Evolutionary conservation across 805 yeast genomes (phyloP).

Genomic region (Candida maris): DNA sequence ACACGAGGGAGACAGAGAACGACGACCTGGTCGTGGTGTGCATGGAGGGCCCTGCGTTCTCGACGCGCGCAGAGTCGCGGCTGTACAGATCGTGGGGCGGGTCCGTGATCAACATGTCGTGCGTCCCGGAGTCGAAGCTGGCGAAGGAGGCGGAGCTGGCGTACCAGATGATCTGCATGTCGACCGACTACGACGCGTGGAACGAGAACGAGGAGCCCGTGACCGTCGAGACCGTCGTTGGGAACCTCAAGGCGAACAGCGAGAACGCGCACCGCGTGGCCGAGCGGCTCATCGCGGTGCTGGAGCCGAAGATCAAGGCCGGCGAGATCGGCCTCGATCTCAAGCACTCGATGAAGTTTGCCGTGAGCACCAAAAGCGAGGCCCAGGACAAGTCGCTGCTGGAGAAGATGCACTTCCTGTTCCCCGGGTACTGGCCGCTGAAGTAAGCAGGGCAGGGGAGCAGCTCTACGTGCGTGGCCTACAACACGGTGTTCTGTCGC

Average conservation of each 20-base stretch:
- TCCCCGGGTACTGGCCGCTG: constrained; percentile 85
- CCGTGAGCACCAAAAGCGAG: constrained; percentile 72
- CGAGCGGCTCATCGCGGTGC: constrained; percentile 58
- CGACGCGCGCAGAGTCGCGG: constrained; percentile 93
- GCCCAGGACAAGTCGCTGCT: constrained; percentile 72
- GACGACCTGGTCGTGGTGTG: constrained; percentile 84
- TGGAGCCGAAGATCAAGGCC: constrained; percentile 57
- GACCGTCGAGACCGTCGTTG: constrained; percentile 95
- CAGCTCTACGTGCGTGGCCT: no score
- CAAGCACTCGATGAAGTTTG: constrained; percentile 70
- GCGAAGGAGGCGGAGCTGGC: constrained; percentile 97
- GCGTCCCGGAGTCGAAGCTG: constrained; percentile 93
- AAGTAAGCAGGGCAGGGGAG: no score
- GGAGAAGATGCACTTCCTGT: constrained; percentile 78
- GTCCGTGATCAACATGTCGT: constrained; percentile 93
- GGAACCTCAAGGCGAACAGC: constrained; percentile 82
- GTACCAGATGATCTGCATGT: constrained; percentile 98
- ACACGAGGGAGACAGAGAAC: constrained; percentile 58
- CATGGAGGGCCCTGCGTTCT: constrained; percentile 99
- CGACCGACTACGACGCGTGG: constrained; percentile 99
- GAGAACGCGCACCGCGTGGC: constrained; percentile 82
- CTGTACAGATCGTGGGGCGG: constrained; percentile 89
- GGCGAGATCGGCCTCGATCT: constrained; percentile 70
- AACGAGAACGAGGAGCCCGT: constrained; percentile 93
- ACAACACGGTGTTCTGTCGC: no score